phyloP scores from a whole-genome alignment of 2,329 filamentous ascomycete genomes.

The Leptodontidium sp. region DNA sequence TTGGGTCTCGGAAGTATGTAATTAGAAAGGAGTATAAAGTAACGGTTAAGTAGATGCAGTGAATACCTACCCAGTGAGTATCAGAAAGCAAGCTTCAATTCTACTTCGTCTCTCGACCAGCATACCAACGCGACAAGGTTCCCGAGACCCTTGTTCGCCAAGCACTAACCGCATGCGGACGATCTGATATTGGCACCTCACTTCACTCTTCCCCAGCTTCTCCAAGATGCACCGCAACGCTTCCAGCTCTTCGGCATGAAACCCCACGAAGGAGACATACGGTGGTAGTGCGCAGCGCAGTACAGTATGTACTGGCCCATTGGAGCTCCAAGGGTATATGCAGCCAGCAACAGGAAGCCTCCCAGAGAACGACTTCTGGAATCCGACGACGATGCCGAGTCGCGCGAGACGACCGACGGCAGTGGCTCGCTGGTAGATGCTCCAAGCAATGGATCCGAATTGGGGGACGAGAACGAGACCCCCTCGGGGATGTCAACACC shows the following conservation, averaged over 20 bases:
- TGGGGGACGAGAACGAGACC: conserved; percentile 40
- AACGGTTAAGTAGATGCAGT: too few relatives aligned
- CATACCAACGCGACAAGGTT: too few relatives aligned
- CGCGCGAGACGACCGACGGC: conserved; percentile 48
- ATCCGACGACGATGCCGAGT: conserved; percentile 67
- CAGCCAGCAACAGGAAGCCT: conserved; percentile 73
- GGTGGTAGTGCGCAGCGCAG: conserved; percentile 47
- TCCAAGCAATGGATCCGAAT: conserved; percentile 39
- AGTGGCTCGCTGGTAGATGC: conserved; percentile 46
- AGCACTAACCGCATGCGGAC: too few relatives aligned
- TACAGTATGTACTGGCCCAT: conserved; percentile 87
- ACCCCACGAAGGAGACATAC: conserved; percentile 46
- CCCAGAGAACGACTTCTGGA: conserved; percentile 59
- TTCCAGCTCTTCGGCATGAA: conserved; percentile 44
- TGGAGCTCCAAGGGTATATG: conserved; percentile 83
- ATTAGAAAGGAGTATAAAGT: too few relatives aligned
- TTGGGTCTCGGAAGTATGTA: neutral
- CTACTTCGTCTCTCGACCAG: too few relatives aligned
- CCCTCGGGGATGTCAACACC: conserved; percentile 53
- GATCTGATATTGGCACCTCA: conserved; percentile 1
- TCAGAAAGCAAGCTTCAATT: too few relatives aligned
- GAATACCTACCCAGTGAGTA: too few relatives aligned
- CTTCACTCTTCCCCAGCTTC: conserved; percentile 11
- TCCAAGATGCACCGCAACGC: neutral
- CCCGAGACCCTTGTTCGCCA: neutral